phyloP scores from a whole-genome alignment of 2,329 filamentous ascomycete genomes.

The Phaeoacremonium minimum region DNA sequence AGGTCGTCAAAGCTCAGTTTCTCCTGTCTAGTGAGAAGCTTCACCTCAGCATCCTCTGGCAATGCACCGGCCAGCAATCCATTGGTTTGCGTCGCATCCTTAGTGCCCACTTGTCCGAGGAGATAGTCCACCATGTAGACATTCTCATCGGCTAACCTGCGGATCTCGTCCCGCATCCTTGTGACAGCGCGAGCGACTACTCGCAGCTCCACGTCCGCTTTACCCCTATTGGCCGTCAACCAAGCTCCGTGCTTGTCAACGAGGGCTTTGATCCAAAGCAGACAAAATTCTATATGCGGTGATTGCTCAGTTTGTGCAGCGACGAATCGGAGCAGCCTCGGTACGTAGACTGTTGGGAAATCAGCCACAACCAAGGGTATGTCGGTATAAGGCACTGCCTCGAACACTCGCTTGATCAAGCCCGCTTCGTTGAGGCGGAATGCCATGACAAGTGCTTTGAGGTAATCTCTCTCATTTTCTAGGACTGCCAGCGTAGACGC shows the following conservation, averaged over 20 bases:
- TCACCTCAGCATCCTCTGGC: constrained; percentile 16
- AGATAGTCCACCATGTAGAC: constrained; percentile 86
- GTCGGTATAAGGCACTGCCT: constrained; percentile 70
- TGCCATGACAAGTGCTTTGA: constrained; percentile 93
- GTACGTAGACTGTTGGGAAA: constrained; percentile 81
- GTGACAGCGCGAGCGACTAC: constrained; percentile 76
- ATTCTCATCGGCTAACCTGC: constrained; percentile 81
- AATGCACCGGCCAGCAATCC: constrained; percentile 7
- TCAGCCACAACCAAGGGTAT: constrained; percentile 74
- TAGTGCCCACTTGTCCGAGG: constrained; percentile 40
- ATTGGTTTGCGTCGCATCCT: constrained; percentile 18
- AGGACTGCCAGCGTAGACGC: constrained; percentile 71
- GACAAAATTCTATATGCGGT: constrained; percentile 90
- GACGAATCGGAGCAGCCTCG: constrained; percentile 79
- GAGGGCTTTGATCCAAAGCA: constrained; percentile 84
- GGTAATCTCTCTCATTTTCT: constrained; percentile 68
- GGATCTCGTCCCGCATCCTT: constrained; percentile 77
- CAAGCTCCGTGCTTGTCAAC: constrained; percentile 81
- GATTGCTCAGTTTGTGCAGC: constrained; percentile 84
- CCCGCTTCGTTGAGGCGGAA: constrained; percentile 89
- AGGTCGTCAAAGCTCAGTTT: constrained; percentile 16
- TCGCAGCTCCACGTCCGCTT: constrained; percentile 79
- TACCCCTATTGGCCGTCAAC: constrained; percentile 74
- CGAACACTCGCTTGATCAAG: constrained; percentile 81
- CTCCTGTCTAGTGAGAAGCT: constrained; percentile 20